phyloP scores from a whole-genome alignment of 768 basidiomycete genomes.

The Lentinula raphanica region DNA sequence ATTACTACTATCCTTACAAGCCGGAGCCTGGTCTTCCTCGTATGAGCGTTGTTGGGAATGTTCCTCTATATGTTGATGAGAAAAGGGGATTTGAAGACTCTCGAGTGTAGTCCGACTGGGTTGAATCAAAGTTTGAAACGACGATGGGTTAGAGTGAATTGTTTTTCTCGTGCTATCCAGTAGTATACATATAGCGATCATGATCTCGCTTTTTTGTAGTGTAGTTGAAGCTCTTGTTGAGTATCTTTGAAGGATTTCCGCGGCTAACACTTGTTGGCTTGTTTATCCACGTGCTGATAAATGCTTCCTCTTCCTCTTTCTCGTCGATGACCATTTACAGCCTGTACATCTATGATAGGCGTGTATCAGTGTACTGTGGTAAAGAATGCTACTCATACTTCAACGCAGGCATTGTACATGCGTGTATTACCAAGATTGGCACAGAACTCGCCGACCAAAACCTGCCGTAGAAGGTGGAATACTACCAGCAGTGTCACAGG shows the following conservation, averaged over 20 bases:
- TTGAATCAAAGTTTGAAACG: not conserved
- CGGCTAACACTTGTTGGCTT: too few relatives aligned
- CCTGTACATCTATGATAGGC: slow-evolving; percentile 92
- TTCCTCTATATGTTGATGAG: slow-evolving; percentile 39
- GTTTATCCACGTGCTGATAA: not conserved
- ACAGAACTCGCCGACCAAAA: slow-evolving; percentile 70
- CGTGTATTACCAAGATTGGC: slow-evolving; percentile 96
- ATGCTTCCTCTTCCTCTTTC: not conserved
- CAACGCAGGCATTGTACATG: slow-evolving; percentile 76
- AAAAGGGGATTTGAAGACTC: slow-evolving; percentile 16
- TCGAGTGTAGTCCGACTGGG: slow-evolving; percentile 6
- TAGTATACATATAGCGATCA: too few relatives aligned
- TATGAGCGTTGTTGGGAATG: slow-evolving; percentile 28
- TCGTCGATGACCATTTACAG: slow-evolving; percentile 79
- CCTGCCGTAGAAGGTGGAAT: slow-evolving; percentile 70
- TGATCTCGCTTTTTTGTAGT: too few relatives aligned
- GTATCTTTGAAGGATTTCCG: too few relatives aligned
- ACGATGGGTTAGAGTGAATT: not conserved
- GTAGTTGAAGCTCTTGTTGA: too few relatives aligned
- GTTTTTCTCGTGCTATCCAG: not conserved
- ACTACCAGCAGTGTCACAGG: slow-evolving; percentile 74
- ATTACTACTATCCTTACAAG: slow-evolving; percentile 26
- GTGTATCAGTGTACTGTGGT: slow-evolving; percentile 18
- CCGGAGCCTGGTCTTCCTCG: slow-evolving; percentile 22
- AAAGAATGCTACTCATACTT: slow-evolving; percentile 1